Percentiles rank a stretch among this genome's conserved stretches.
Evolutionary conservation across 805 yeast genomes (phyloP).

Genomic region (Diddensiella santjacobensis): DNA sequence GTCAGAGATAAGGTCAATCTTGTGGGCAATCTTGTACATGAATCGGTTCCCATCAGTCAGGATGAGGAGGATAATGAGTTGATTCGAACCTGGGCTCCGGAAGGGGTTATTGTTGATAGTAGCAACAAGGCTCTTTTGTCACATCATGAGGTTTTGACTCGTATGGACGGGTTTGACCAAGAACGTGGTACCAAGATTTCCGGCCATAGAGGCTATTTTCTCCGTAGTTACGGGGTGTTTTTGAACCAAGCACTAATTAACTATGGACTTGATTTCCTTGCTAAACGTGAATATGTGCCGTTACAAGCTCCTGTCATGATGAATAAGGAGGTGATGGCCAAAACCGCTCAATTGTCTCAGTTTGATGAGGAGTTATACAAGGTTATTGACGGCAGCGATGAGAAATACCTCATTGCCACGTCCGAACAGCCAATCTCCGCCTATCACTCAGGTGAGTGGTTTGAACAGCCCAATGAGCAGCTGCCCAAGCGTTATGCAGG

Average conservation of each 20-base stretch:
- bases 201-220: slow-evolving; percentile 97
- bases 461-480: slow-evolving; percentile 94
- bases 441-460: slow-evolving; percentile 96
- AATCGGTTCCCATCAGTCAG: slow-evolving; percentile 77
- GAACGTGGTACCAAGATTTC: slow-evolving; percentile 97
- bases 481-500: slow-evolving; percentile 97
- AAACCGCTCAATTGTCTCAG: slow-evolving; percentile 96
- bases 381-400: slow-evolving; percentile 95
- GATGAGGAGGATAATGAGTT: slow-evolving; percentile 91
- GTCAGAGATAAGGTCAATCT: slow-evolving; percentile 78
- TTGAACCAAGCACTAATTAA: slow-evolving; percentile 96
- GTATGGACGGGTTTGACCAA: slow-evolving; percentile 97
- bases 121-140: slow-evolving; percentile 82
- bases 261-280: slow-evolving; percentile 85
- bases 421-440: slow-evolving; percentile 99
- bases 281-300: slow-evolving; percentile 75
- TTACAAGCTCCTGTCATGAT: slow-evolving; percentile 99
- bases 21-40: slow-evolving; percentile 93
- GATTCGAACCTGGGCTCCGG: slow-evolving; percentile 85
- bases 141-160: slow-evolving; percentile 90
- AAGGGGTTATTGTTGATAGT: slow-evolving; percentile 56
- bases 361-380: slow-evolving; percentile 98
- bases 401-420: slow-evolving; percentile 95
- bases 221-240: slow-evolving; percentile 93
- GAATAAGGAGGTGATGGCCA: slow-evolving; percentile 99